Evolutionary conservation across 1,284 basidiomycete genomes (phyloP), one percentile per base, ranked within the genome.

Genomic region (Trichosporon sp.): DNA sequence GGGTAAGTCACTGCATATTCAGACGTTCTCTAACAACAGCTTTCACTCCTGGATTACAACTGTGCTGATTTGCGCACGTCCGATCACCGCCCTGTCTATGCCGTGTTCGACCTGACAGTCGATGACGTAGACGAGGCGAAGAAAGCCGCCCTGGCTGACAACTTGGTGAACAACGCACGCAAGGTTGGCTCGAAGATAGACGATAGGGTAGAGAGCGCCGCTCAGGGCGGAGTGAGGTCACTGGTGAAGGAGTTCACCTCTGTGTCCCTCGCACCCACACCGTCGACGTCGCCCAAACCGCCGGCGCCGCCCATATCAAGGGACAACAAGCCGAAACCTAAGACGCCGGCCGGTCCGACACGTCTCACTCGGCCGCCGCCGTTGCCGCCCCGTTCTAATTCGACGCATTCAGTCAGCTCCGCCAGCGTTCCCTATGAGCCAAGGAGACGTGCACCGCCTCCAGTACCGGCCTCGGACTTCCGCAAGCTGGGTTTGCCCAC

Each of bases 11-110:
- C 12, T 89, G 42, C 80, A 86, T 0, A 85, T 87, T 23, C n/a
- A n/a, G 90, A 91, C 78, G 6, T 15, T 23, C 2, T 18, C 65
- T 73, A 38, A 73, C 62, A 23, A 31, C 56, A 75, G 68, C 66
- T 78, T 3, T 64, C 73, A 9, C 71, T 80, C 31, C 74, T 78
- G 38, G 74, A 76, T 2, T 88, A 88, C 72, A 71, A 78, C 32
- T 80, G 93, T 68, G 91, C 93, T 21, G 92, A 96, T 74, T 84
- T 99, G 71, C 87, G 86, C 77, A 89, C 91, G 1, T 98, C 95
- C 11, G 97, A 99, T 83, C 97, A 99, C 80, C 89, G 92, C 75
- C 97, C 97, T 76, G 95, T 99, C 1, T 96, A 92, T 76, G 93
- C 90, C 1, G 83, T 92, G 5, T 94, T 98, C 83, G 86, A 88